These are phyloP conservation scores for Capronia americana DNA, from an alignment of 2,329 filamentous ascomycete species.

Conservation along the genomic window DNA sequence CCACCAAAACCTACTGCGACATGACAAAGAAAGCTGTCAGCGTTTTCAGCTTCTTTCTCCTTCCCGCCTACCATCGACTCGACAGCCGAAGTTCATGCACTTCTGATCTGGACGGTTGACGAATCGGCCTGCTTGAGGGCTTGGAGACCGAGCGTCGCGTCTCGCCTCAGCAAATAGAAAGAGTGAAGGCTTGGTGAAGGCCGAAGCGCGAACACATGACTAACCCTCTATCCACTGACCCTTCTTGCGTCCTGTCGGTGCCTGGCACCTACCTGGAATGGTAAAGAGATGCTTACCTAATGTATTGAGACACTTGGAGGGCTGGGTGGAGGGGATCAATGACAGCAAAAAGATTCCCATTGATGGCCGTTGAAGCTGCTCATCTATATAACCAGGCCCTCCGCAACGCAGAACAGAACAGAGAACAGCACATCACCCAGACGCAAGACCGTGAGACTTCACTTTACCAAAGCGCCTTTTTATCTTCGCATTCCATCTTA, in stretches of 20 bases:
- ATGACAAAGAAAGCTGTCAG: constrained; percentile 5
- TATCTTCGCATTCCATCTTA: neutral
- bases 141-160: neutral
- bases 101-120: neutral
- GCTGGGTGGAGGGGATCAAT: neutral
- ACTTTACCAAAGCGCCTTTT: neutral
- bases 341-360: neutral
- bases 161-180: constrained; percentile 7
- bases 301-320: neutral
- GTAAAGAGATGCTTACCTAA: constrained; percentile 13
- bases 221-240: constrained; percentile 9
- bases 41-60: neutral
- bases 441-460: neutral
- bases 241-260: constrained; percentile 2
- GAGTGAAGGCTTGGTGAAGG: constrained; percentile 9
- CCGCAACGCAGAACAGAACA: neutral
- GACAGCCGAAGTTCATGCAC: neutral
- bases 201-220: constrained; percentile 34
- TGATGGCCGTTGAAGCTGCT: neutral
- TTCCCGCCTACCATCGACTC: neutral
- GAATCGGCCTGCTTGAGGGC: neutral
- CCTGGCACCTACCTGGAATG: constrained; percentile 1
- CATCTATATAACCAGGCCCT: neutral
- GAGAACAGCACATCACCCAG: neutral
- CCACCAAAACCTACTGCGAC: neutral